A percentile compares a stretch with the other conserved stretches of the same genome.
Conservation (phyloP, 495 filamentous ascomycete genomes). For the Hypoxylon lienhwacheense region DNA sequence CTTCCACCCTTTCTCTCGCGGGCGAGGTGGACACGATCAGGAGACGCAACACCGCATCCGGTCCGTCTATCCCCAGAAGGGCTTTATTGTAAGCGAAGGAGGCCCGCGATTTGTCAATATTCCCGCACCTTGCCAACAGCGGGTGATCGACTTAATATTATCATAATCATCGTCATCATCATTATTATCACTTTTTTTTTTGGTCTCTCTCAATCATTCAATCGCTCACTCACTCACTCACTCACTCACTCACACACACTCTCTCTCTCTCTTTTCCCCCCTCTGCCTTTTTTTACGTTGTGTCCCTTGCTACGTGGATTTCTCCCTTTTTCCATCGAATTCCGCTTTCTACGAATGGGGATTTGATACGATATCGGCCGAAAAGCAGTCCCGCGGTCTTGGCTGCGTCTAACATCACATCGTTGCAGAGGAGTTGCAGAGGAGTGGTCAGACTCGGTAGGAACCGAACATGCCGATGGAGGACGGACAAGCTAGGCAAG, state of each 20-base stretch:
- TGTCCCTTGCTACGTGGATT: conserved; percentile 22
- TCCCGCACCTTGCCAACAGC: conserved; percentile 21
- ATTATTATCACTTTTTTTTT: background rate
- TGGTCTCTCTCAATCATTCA: no score
- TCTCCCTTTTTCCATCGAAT: conserved; percentile 29
- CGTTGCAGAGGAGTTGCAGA: conserved; percentile 14
- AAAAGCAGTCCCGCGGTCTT: conserved; percentile 31
- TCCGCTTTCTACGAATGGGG: conserved; percentile 21
- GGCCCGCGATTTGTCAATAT: conserved; percentile 31
- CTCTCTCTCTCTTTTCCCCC: no score
- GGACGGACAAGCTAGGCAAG: conserved; percentile 27
- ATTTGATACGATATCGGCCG: conserved; percentile 36
- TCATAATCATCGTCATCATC: no score
- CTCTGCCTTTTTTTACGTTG: conserved; percentile 2
- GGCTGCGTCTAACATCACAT: conserved; percentile 33
- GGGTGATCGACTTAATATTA: conserved; percentile 24
- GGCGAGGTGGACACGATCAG: conserved; percentile 28
- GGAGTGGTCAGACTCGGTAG: conserved; percentile 37
- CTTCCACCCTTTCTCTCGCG: conserved; percentile 23
- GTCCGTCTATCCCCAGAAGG: conserved; percentile 32
- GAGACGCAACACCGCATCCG: conserved; percentile 26
- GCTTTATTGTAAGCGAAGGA: conserved; percentile 24
- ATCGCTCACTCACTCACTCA: no score
- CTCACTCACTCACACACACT: no score
- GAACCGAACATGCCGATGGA: conserved; percentile 29